Evolutionary conservation across 768 basidiomycete species (phyloP).

Genomic region (Trametes cinnabarina): DNA sequence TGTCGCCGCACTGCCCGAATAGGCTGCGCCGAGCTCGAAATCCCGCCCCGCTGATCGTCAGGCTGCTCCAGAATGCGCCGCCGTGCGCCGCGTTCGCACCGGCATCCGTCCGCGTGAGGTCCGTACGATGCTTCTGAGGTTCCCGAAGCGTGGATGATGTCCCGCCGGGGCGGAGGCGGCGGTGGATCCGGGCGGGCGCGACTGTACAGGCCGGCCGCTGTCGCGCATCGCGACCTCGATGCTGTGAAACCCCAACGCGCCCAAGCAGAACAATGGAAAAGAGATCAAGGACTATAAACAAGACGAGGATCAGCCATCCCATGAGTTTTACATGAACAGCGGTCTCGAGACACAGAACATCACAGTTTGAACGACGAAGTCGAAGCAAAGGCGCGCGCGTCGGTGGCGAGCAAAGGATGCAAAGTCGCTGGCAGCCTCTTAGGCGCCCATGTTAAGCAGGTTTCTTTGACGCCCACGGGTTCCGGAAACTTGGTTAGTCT

Average conservation of each 20-base stretch:
- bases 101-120: not conserved
- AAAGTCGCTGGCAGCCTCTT: no score
- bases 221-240: not conserved
- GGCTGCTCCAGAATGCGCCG: not conserved
- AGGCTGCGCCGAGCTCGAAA: not conserved
- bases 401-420: no score
- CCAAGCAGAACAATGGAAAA: not conserved
- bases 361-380: no score
- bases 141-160: constrained; percentile 3
- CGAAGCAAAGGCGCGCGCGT: no score
- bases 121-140: not conserved
- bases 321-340: no score
- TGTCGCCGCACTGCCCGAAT: constrained; percentile 3
- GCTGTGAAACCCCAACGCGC: not conserved
- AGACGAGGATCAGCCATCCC: no score
- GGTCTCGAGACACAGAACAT: no score
- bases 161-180: not conserved
- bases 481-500: not conserved
- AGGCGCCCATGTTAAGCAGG: no score
- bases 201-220: not conserved
- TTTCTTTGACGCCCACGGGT: no score
- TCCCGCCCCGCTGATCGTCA: not conserved
- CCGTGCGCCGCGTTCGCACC: not conserved
- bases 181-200: not conserved
- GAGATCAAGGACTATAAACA: not conserved